Percentiles rank a stretch among this genome's conserved stretches.
phyloP scores from a whole-genome alignment of 2,329 filamentous ascomycete species.

The Claviceps arundinis region DNA sequence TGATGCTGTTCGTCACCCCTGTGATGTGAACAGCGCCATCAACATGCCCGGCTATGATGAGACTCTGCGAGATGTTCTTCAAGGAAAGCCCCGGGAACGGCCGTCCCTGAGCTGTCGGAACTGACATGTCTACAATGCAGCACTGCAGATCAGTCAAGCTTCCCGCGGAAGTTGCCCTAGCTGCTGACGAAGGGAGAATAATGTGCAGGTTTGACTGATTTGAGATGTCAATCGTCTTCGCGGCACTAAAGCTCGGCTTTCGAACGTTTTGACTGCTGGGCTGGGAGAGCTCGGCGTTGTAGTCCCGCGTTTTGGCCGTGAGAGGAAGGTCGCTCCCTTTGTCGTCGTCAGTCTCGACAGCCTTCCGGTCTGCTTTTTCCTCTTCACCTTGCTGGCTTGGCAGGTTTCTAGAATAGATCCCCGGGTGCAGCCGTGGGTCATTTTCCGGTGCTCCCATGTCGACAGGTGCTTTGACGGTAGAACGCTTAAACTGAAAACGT shows the following conservation, averaged over 20 bases:
- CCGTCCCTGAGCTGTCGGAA: constrained; percentile 39
- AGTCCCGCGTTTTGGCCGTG: constrained; percentile 29
- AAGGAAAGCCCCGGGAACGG: constrained; percentile 59
- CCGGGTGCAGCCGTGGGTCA: constrained; percentile 28
- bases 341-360: constrained; percentile 23
- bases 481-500: constrained; percentile 66
- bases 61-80: constrained; percentile 53
- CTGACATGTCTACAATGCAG: constrained; percentile 72
- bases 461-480: constrained; percentile 19
- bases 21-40: constrained; percentile 77
- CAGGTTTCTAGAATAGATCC: constrained; percentile 18
- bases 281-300: constrained; percentile 42
- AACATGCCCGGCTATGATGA: constrained; percentile 69
- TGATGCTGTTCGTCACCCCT: constrained; percentile 53
- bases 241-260: constrained; percentile 50
- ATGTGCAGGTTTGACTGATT: constrained; percentile 60
- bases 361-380: constrained; percentile 4
- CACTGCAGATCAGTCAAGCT: constrained; percentile 54
- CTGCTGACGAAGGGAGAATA: constrained; percentile 58
- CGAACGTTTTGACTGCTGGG: constrained; percentile 29
- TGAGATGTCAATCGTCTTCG: constrained; percentile 49
- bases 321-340: constrained; percentile 23
- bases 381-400: constrained; percentile 10
- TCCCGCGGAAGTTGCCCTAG: constrained; percentile 59
- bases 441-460: constrained; percentile 29